Conservation (phyloP, 2,329 filamentous ascomycete genomes). For the Blastomyces emzantsi region DNA sequence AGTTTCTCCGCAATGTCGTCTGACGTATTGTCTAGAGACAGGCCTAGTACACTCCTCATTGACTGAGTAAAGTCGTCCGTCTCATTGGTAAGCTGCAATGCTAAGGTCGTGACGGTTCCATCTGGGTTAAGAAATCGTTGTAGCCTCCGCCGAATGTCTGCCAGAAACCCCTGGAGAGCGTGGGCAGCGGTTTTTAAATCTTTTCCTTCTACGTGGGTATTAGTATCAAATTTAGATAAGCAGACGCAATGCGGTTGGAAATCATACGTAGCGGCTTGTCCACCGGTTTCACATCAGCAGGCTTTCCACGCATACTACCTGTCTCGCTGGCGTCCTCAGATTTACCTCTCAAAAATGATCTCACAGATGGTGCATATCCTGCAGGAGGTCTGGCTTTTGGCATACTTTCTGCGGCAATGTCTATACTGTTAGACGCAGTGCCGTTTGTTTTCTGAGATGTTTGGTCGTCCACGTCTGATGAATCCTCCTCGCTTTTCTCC, state of each 20-base stretch:
- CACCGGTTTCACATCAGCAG: slow-evolving; percentile 21
- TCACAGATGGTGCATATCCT: slow-evolving; percentile 31
- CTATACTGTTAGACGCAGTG: slow-evolving; percentile 22
- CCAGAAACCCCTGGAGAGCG: slow-evolving; percentile 79
- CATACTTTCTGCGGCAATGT: slow-evolving; percentile 21
- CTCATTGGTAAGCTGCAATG: slow-evolving; percentile 24
- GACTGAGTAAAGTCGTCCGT: slow-evolving; percentile 36
- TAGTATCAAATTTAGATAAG: slow-evolving; percentile 10
- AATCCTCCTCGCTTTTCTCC: slow-evolving; percentile 29
- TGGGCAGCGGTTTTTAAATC: slow-evolving; percentile 73
- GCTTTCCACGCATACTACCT: slow-evolving; percentile 31
- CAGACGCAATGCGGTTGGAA: not conserved
- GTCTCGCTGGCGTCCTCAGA: slow-evolving; percentile 34
- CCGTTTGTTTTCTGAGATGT: slow-evolving; percentile 23
- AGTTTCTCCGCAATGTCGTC: slow-evolving; percentile 62
- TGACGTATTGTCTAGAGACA: slow-evolving; percentile 43
- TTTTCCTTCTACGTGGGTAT: slow-evolving; percentile 57
- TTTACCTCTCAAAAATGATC: slow-evolving; percentile 29
- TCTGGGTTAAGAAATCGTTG: slow-evolving; percentile 53
- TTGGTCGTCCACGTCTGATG: slow-evolving; percentile 16
- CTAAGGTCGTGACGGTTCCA: slow-evolving; percentile 38
- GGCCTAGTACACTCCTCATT: slow-evolving; percentile 39
- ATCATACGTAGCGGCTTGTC: slow-evolving; percentile 26
- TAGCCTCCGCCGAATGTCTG: slow-evolving; percentile 63
- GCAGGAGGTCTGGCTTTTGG: slow-evolving; percentile 20